phyloP scores from a whole-genome alignment of 352 stramenopile genomes.

The Phytophthora cactorum region DNA sequence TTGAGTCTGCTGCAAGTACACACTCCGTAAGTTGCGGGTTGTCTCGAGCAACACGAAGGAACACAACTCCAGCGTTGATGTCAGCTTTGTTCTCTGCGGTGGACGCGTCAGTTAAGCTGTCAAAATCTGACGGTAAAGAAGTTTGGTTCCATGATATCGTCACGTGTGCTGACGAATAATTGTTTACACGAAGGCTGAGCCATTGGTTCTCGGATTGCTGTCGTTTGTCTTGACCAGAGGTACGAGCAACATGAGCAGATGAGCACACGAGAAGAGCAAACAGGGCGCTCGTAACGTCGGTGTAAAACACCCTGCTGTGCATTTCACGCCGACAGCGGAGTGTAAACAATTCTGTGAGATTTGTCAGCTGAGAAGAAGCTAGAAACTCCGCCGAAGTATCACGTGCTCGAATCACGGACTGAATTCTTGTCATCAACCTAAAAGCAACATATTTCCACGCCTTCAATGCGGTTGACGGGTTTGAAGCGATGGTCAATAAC shows the following conservation, averaged over 20 bases:
- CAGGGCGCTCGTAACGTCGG: slow-evolving; percentile 36
- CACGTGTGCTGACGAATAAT: slow-evolving; percentile 40
- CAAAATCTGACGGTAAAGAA: background rate
- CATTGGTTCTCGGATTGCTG: background rate
- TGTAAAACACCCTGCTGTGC: slow-evolving; percentile 35
- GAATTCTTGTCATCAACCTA: slow-evolving; percentile 32
- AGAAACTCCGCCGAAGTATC: slow-evolving; percentile 9
- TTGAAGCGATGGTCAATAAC: slow-evolving; percentile 30
- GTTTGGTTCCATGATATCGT: slow-evolving; percentile 40
- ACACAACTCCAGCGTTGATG: slow-evolving; percentile 7
- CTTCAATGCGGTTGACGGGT: slow-evolving; percentile 1
- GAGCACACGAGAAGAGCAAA: slow-evolving; percentile 36
- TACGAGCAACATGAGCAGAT: background rate
- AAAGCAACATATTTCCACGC: slow-evolving; percentile 47
- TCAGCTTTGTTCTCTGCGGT: slow-evolving; percentile 3
- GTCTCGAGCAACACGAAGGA: slow-evolving; percentile 24
- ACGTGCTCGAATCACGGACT: slow-evolving; percentile 3
- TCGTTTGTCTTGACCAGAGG: background rate
- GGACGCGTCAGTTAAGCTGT: background rate
- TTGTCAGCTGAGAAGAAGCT: slow-evolving; percentile 26
- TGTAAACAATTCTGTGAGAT: slow-evolving; percentile 38
- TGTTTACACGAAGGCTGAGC: slow-evolving; percentile 23
- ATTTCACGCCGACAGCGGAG: slow-evolving; percentile 43
- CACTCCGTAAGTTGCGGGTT: background rate
- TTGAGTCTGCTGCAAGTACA: background rate